Conservation (phyloP, 1,284 basidiomycete species). For the Trametes pubescens region DNA sequence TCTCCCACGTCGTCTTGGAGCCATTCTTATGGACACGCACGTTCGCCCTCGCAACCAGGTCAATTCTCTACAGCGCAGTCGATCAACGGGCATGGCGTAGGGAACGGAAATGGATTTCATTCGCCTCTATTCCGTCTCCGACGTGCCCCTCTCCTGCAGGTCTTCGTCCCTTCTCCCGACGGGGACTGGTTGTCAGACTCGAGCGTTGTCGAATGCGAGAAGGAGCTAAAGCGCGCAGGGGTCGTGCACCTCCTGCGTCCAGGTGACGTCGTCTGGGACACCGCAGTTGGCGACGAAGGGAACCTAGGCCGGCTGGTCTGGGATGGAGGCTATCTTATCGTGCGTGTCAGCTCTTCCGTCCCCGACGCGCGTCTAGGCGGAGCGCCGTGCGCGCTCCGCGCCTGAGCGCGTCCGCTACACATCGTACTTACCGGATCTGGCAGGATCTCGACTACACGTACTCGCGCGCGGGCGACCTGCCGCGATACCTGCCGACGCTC, state of each 20-base stretch:
- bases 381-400: neutral
- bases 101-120: slow-evolving; percentile 50
- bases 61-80: slow-evolving; percentile 16
- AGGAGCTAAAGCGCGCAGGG: slow-evolving; percentile 73
- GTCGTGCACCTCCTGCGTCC: slow-evolving; percentile 64
- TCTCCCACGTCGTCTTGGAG: slow-evolving; percentile 63
- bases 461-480: slow-evolving; percentile 75
- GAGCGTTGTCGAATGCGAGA: slow-evolving; percentile 80
- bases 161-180: slow-evolving; percentile 83
- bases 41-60: slow-evolving; percentile 14
- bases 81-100: slow-evolving; percentile 1
- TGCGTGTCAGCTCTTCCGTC: slow-evolving; percentile 52
- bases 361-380: neutral
- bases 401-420: slow-evolving; percentile 17
- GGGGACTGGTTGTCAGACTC: slow-evolving; percentile 84
- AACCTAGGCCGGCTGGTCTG: slow-evolving; percentile 81
- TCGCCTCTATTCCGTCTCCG: slow-evolving; percentile 73
- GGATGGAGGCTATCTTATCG: slow-evolving; percentile 85
- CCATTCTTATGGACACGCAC: slow-evolving; percentile 42
- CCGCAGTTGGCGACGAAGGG: slow-evolving; percentile 82
- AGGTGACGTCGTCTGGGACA: slow-evolving; percentile 85
- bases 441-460: slow-evolving; percentile 86
- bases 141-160: slow-evolving; percentile 75
- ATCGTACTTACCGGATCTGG: slow-evolving; percentile 9
- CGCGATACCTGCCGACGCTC: slow-evolving; percentile 76